Evolutionary conservation across 108 stramenopile species (phyloP).

Genomic region (Skeletonema potamos): DNA sequence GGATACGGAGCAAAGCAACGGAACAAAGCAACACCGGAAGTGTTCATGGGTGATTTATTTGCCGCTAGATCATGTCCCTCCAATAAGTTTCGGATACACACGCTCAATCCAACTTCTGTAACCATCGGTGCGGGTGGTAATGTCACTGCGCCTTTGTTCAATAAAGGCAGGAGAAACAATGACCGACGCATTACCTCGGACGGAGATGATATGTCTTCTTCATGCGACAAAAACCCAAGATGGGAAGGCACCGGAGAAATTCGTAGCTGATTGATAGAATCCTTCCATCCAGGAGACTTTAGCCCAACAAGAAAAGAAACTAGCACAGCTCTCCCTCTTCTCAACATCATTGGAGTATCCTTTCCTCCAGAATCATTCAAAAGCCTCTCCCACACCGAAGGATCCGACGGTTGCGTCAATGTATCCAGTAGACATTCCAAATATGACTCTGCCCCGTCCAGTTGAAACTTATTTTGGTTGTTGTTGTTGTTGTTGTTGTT

Average conservation of each 20-base stretch:
- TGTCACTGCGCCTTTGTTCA: constrained; percentile 3
- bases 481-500: not conserved
- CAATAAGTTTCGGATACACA: constrained; percentile 31
- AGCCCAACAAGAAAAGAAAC: constrained; percentile 32
- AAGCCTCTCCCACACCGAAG: constrained; percentile 21
- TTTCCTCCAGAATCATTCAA: constrained; percentile 29
- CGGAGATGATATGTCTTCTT: not conserved
- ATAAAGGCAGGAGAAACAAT: constrained; percentile 25
- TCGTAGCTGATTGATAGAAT: not conserved
- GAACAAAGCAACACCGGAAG: constrained; percentile 7
- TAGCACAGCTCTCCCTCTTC: constrained; percentile 35
- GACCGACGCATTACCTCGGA: constrained; percentile 21
- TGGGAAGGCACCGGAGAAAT: constrained; percentile 35
- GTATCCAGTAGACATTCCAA: constrained; percentile 26
- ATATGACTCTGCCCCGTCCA: constrained; percentile 32
- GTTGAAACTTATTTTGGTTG: not conserved
- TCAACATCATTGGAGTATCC: constrained; percentile 25
- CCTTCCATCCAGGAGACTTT: constrained; percentile 32
- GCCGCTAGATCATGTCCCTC: not conserved
- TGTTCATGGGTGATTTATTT: not conserved
- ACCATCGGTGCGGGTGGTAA: constrained; percentile 33
- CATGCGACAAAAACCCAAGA: constrained; percentile 33
- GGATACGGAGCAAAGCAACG: constrained; percentile 3
- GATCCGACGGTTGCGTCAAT: constrained; percentile 22
- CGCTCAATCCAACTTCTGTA: constrained; percentile 38